Evolutionary conservation across 257 asterid genomes (phyloP).

Genomic region (Plectranthus barbatus): DNA sequence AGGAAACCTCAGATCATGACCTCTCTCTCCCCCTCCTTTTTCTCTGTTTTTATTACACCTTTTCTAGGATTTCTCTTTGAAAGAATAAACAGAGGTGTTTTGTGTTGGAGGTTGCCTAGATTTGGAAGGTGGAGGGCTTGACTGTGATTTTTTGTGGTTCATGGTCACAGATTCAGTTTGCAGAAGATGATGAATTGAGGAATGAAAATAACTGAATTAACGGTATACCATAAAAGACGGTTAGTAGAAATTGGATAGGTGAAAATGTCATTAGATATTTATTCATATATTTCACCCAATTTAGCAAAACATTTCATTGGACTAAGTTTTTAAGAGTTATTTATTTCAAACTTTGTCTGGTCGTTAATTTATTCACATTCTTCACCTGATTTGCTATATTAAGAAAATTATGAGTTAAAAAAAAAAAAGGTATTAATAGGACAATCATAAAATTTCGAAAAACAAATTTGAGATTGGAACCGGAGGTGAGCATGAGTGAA

Average conservation of each 20-base stretch:
- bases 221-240: constrained; percentile 19
- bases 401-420: not conserved
- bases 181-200: not conserved
- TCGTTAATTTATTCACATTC: not conserved
- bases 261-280: no score
- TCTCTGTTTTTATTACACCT: not conserved
- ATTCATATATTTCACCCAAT: no score
- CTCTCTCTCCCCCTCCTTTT: constrained; percentile 18
- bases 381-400: not conserved
- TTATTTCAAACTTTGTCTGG: not conserved
- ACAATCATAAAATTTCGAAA: no score
- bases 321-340: no score
- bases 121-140: constrained; percentile 10
- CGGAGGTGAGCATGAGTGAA: no score
- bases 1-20: constrained; percentile 51
- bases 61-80: not conserved
- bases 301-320: no score
- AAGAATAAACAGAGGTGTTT: not conserved
- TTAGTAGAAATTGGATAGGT: not conserved
- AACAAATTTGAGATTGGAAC: no score
- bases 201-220: constrained; percentile 31
- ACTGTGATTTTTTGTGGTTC: constrained; percentile 13
- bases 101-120: constrained; percentile 22
- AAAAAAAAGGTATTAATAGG: not conserved
- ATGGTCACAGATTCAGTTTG: constrained; percentile 5